Conservation (phyloP, 2,329 filamentous ascomycete species). For the Botrytis fabae region DNA sequence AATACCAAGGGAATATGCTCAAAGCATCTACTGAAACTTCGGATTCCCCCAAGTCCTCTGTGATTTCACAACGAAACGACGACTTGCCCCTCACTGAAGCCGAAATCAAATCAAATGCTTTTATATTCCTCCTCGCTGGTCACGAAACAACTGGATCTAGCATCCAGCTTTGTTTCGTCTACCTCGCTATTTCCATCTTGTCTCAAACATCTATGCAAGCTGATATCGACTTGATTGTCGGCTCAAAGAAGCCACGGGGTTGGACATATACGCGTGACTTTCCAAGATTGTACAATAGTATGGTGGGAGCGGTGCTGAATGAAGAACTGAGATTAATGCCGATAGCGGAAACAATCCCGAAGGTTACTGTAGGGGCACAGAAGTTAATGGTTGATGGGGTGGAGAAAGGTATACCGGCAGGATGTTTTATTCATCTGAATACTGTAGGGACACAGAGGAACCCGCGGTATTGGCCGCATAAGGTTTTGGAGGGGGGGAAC, state of each 20-base stretch:
- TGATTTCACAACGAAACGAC: slow-evolving; percentile 6
- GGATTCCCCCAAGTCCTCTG: neutral
- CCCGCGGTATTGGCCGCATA: slow-evolving; percentile 54
- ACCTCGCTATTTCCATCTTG: slow-evolving; percentile 33
- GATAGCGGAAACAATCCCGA: slow-evolving; percentile 54
- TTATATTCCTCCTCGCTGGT: slow-evolving; percentile 40
- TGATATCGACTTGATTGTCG: slow-evolving; percentile 38
- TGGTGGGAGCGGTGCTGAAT: slow-evolving; percentile 43
- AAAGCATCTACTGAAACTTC: slow-evolving; percentile 27
- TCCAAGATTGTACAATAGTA: slow-evolving; percentile 34
- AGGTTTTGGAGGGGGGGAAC: slow-evolving; percentile 53
- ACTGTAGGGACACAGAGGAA: slow-evolving; percentile 52
- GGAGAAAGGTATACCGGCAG: slow-evolving; percentile 28
- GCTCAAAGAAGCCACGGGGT: slow-evolving; percentile 22
- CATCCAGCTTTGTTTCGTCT: slow-evolving; percentile 37
- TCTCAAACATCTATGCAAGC: slow-evolving; percentile 32
- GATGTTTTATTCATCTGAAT: slow-evolving; percentile 48
- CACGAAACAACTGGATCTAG: slow-evolving; percentile 41
- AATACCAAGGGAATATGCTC: slow-evolving; percentile 31
- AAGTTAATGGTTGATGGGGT: slow-evolving; percentile 35
- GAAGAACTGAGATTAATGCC: slow-evolving; percentile 57
- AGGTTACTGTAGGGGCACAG: slow-evolving; percentile 1
- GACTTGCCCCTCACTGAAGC: slow-evolving; percentile 28
- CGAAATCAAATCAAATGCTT: slow-evolving; percentile 40
- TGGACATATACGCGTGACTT: slow-evolving; percentile 34